Evolutionary conservation across 176 grass and related monocot species (phyloP).

Genomic region (Phyllostachys edulis): DNA sequence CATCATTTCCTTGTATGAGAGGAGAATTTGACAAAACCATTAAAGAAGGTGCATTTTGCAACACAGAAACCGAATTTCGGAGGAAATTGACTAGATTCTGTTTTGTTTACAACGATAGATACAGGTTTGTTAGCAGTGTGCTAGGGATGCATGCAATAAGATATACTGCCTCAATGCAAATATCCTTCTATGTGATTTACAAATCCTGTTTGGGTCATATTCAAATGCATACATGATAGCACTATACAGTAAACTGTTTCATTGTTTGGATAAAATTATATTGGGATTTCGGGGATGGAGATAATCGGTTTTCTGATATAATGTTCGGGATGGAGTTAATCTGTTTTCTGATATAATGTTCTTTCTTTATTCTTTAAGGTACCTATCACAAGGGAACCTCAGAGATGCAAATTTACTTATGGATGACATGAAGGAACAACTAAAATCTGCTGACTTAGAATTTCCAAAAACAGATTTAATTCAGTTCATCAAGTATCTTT

Average conservation of each 20-base stretch:
- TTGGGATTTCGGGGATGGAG: not conserved
- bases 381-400: constrained; percentile 90
- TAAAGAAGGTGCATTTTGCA: constrained; percentile 21
- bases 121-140: constrained; percentile 6
- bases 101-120: constrained; percentile 24
- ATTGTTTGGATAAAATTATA: constrained; percentile 21
- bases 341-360: constrained; percentile 29
- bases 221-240: constrained; percentile 1
- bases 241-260: constrained; percentile 7
- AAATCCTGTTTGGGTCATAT: not conserved
- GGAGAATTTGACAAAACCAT: not conserved
- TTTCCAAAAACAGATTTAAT: constrained; percentile 71
- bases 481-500: constrained; percentile 78
- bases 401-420: constrained; percentile 91
- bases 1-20: constrained; percentile 4
- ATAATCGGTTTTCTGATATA: constrained; percentile 33
- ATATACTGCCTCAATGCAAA: constrained; percentile 15
- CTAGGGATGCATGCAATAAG: not conserved
- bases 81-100: not conserved
- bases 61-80: constrained; percentile 13
- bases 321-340: constrained; percentile 3
- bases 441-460: constrained; percentile 64
- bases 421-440: constrained; percentile 76
- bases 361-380: constrained; percentile 60
- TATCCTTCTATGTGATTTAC: constrained; percentile 5